These are phyloP conservation scores for Trypanosoma platydactyli DNA, from an alignment of 208 protist species.

Conservation along the genomic window DNA sequence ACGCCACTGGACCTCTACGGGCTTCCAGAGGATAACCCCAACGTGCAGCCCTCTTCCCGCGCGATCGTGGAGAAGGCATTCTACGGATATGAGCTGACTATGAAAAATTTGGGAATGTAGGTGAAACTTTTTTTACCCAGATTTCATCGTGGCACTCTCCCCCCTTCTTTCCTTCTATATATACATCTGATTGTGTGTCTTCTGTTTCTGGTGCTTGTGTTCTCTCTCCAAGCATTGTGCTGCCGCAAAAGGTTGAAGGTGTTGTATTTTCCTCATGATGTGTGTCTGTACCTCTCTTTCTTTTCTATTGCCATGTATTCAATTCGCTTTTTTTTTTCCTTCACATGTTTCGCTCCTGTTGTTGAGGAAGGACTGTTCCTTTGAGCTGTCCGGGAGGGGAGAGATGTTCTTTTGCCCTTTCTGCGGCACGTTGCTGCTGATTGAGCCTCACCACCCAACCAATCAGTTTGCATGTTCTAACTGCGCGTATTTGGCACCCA, in stretches of 20 bases:
- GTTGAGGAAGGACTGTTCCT: not conserved
- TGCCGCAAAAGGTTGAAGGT: not conserved
- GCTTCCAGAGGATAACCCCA: conserved; percentile 77
- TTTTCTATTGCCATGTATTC: not conserved
- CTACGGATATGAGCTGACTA: conserved; percentile 83
- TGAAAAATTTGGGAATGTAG: conserved; percentile 73
- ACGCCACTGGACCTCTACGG: conserved; percentile 72
- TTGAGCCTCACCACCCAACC: conserved; percentile 35
- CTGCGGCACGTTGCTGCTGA: conserved; percentile 81
- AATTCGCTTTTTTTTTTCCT: not conserved
- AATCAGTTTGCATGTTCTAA: conserved; percentile 69
- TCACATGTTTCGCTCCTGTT: not conserved
- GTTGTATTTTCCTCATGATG: not conserved
- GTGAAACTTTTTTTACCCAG: not conserved
- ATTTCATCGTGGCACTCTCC: conserved; percentile 9
- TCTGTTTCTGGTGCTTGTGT: not conserved
- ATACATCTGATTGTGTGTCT: not conserved
- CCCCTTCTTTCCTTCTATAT: not conserved
- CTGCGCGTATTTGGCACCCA: conserved; percentile 65
- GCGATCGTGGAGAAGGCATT: conserved; percentile 70
- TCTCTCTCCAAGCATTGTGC: too few relatives aligned
- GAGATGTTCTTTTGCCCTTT: conserved; percentile 89
- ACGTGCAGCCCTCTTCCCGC: conserved; percentile 83
- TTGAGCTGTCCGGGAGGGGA: not conserved
- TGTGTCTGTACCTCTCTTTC: not conserved